Evolutionary conservation across 1,284 basidiomycete genomes (phyloP), one percentile per base, ranked within the genome.

Genomic region (Cutaneotrichosporon mucoides): DNA sequence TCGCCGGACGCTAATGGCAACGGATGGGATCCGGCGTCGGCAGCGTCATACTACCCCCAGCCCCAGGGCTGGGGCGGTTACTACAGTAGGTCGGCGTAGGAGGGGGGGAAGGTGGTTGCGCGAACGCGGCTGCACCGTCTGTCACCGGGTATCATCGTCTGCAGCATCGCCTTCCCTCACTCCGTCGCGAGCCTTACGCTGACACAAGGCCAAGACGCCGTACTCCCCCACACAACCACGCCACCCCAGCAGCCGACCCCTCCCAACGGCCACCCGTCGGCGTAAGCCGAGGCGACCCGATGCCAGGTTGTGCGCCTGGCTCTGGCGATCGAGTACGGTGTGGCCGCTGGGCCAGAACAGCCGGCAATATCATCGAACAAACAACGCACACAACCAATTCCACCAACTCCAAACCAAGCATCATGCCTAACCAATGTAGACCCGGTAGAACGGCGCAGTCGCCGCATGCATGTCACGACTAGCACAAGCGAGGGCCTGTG

Each of bases 21-120:
- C 15, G 56, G 55, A n/a, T 76, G 70, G 75, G 75, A 72, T 49
- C 68, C 66, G 11, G 71, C 71, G 5, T 68, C 70, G 24, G 46
- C 46, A 12, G 33, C 46, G 13, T 33, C 34, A 34, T 70, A 69
- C 7, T 76, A 72, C 58, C 72, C 75, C 63, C 70, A 73, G 55
- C 41, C 33, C 42, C 72, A 69, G 36, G 46, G 46, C 34, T 76
- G 75, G 75, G 72, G 73, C 12, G 68, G 68, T 16, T 76, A 70
- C 60, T 76, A 76, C 58, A 56, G 73, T 76, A 61, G 62, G 72
- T 69, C 41, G 15, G 48, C 24, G 38, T n/a, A 13, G 15, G 13
- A 13, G 2, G n/a, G n/a, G 5, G 44, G 24, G 15, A 2, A 9
- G 24, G 24, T 24, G 24, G 24, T 3, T n/a, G n/a, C 24, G 24